Conservation (phyloP, 2,329 filamentous ascomycete species). For the Eurotiales sp. region DNA sequence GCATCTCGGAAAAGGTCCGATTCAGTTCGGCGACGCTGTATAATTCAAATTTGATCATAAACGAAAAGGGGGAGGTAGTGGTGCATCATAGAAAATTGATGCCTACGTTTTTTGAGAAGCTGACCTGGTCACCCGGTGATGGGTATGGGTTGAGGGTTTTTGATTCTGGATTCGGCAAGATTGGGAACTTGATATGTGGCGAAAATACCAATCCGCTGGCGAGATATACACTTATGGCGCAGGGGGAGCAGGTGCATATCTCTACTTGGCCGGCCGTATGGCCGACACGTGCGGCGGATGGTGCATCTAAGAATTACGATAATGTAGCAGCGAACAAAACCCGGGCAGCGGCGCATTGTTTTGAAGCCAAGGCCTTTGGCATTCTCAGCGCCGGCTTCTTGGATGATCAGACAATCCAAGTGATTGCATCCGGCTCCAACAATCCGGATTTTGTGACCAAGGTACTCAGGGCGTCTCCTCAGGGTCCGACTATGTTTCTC, state of each 20-base stretch:
- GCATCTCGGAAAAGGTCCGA: slow-evolving; percentile 48
- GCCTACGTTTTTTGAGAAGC: slow-evolving; percentile 56
- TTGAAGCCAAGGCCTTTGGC: slow-evolving; percentile 57
- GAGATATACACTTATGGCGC: slow-evolving; percentile 50
- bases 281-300: slow-evolving; percentile 41
- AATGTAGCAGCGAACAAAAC: slow-evolving; percentile 53
- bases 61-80: slow-evolving; percentile 41
- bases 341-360: slow-evolving; percentile 53
- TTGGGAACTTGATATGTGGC: slow-evolving; percentile 53
- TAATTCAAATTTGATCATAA: slow-evolving; percentile 52
- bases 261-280: slow-evolving; percentile 55
- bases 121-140: slow-evolving; percentile 53
- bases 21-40: slow-evolving; percentile 47
- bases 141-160: slow-evolving; percentile 48
- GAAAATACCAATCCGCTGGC: slow-evolving; percentile 58
- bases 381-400: slow-evolving; percentile 48
- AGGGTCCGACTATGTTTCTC: slow-evolving; percentile 49
- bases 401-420: slow-evolving; percentile 37
- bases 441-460: slow-evolving; percentile 26
- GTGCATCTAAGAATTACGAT: slow-evolving; percentile 44
- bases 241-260: slow-evolving; percentile 55
- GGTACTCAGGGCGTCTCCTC: slow-evolving; percentile 37
- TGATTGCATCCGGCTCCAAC: slow-evolving; percentile 26
- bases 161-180: slow-evolving; percentile 44
- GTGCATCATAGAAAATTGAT: slow-evolving; percentile 54